These are phyloP conservation scores for Aspergillus fijiensis DNA, from an alignment of 2,329 filamentous ascomycete species.

Conservation along the genomic window DNA sequence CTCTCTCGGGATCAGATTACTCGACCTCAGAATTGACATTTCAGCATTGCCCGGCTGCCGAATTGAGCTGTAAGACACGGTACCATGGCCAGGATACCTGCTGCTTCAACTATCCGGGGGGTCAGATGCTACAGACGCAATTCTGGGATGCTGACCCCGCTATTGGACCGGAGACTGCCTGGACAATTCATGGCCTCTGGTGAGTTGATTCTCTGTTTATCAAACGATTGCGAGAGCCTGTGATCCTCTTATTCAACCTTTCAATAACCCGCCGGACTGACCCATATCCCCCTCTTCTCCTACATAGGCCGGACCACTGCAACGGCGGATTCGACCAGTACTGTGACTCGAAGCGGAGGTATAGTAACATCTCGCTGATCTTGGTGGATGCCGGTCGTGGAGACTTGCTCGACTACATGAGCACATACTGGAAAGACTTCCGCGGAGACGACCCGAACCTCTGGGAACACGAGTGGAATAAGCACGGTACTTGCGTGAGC, in stretches of 20 bases:
- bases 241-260: neutral
- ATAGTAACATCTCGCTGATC: conserved; percentile 65
- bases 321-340: conserved; percentile 67
- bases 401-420: conserved; percentile 65
- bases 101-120: conserved; percentile 72
- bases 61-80: conserved; percentile 64
- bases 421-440: conserved; percentile 70
- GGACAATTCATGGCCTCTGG: conserved; percentile 74
- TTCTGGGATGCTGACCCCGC: conserved; percentile 72
- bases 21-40: conserved; percentile 13
- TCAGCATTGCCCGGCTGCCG: conserved; percentile 35
- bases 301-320: conserved; percentile 62
- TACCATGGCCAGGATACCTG: conserved; percentile 64
- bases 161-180: conserved; percentile 66
- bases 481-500: conserved; percentile 73
- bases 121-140: conserved; percentile 70
- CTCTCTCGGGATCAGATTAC: conserved; percentile 16
- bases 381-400: conserved; percentile 55
- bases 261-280: neutral
- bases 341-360: conserved; percentile 62
- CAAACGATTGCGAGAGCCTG: neutral
- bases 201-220: conserved; percentile 25
- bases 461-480: conserved; percentile 74
- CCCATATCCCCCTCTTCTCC: neutral
- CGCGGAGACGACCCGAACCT: conserved; percentile 62